Base-by-base conservation (phyloP, 345 rosid genomes). In the Acer negundo region DNA sequence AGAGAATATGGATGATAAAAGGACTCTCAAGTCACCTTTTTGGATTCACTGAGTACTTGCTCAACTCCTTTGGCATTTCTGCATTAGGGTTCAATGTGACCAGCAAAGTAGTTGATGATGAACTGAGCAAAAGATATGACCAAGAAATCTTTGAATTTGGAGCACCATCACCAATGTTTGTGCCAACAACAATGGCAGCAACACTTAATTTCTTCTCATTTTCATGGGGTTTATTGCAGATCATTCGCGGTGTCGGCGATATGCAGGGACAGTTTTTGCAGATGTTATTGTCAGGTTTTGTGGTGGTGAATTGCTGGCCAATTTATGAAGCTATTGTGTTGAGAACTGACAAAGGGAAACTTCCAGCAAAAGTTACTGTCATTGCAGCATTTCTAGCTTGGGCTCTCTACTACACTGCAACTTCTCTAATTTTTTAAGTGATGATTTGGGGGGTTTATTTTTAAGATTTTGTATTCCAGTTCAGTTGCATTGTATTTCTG, bases 71-170 rank as follows among this genome's bases (percentile, higher is more conserved):
- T 4, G 92, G 92, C 61, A 61, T 93, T 16, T 80, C 91, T 16
- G 22, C 85, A 0, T 79, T 62, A 0, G 92, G 88, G 1, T 95
- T 91, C 80, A 85, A 78, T 44, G 76, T 92, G 67, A 92, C 96
- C 0, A 90, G 84, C 87, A 91, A 93, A 84, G 86, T 85, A 1
- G 70, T 71, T 3, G 86, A 85, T 6, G 85, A 82, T 1, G 89
- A 92, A 68, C 94, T 85, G 44, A 85, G 80, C 23, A 88, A 87
- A 76, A 79, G 84, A 79, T 91, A 90, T 15, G 86, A 85, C 64
- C 81, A 86, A 78, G 94, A 85, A 20, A 67, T 84, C 0, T 93
- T 91, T 1, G 92, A 92, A 38, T 92, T 93, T 2, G 92, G 96
- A 8, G 85, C 73, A 0, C n/a, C 85, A 49, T 91, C 88, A 0